Conservation (phyloP, 1,284 basidiomycete species). For the Bondarzewia mesenterica region DNA sequence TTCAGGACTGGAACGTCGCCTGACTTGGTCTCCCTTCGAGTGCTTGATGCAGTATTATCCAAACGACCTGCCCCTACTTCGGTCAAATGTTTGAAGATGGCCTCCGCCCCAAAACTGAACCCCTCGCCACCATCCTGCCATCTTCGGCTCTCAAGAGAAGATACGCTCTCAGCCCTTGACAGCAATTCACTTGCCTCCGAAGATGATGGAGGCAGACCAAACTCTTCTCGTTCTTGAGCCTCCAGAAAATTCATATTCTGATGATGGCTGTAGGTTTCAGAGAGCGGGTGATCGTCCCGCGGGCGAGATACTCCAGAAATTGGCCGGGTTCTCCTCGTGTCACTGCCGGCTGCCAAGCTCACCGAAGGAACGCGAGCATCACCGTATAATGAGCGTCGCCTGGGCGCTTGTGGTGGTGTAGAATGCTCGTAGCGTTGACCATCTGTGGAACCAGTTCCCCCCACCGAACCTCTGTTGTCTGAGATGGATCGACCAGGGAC, state of each 20-base stretch:
- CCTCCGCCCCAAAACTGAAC: constrained; percentile 43
- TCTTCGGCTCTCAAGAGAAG: constrained; percentile 31
- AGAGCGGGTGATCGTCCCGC: background rate
- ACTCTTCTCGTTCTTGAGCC: constrained; percentile 35
- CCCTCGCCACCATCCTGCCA: constrained; percentile 33
- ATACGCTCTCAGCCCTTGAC: constrained; percentile 37
- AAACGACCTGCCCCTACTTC: background rate
- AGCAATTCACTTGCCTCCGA: constrained; percentile 16
- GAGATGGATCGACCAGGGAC: too few species aligned
- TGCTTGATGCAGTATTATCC: background rate
- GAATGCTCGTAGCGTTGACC: too few species aligned
- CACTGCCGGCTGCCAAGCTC: too few species aligned
- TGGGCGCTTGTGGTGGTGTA: too few species aligned
- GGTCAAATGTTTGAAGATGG: constrained; percentile 38
- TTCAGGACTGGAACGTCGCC: background rate
- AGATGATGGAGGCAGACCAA: constrained; percentile 36
- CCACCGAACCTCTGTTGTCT: too few species aligned
- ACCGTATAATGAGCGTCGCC: too few species aligned
- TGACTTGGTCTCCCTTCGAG: background rate
- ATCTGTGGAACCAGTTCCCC: too few species aligned
- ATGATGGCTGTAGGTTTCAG: constrained; percentile 24
- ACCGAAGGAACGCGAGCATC: too few species aligned
- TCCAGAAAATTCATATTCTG: constrained; percentile 32
- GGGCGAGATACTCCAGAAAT: too few species aligned
- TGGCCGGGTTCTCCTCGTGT: too few species aligned